These are phyloP conservation scores for bread wheat (Triticum aestivum) DNA, from an alignment of 176 grass and related monocot species.

Conservation along the genomic window DNA sequence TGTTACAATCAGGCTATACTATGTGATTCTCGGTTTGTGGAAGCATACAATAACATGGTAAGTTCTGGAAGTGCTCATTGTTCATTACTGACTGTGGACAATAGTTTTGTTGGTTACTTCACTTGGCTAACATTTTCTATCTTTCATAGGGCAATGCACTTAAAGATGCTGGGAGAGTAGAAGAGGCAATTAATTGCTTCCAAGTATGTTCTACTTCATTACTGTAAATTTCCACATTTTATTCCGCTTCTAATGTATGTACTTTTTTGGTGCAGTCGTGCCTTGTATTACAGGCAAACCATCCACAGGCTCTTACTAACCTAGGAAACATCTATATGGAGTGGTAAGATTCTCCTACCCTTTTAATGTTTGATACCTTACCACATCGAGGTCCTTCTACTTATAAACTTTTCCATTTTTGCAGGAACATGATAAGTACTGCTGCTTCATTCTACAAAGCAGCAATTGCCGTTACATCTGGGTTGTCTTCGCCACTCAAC, in stretches of 20 bases:
- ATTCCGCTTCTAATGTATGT: background rate
- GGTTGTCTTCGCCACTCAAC: slow-evolving; percentile 67
- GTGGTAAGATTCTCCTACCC: slow-evolving; percentile 38
- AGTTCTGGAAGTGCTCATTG: background rate
- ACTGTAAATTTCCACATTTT: background rate
- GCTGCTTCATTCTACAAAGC: slow-evolving; percentile 71
- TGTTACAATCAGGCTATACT: slow-evolving; percentile 61
- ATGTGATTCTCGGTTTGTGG: slow-evolving; percentile 52
- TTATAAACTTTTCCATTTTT: background rate
- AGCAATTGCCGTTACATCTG: slow-evolving; percentile 61
- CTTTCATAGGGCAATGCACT: slow-evolving; percentile 66
- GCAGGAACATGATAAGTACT: slow-evolving; percentile 57
- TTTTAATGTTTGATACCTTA: background rate
- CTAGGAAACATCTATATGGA: slow-evolving; percentile 82
- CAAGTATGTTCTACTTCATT: slow-evolving; percentile 34
- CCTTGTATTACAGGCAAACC: slow-evolving; percentile 64
- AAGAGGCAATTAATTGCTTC: slow-evolving; percentile 69
- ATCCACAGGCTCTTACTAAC: slow-evolving; percentile 73
- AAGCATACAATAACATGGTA: slow-evolving; percentile 78
- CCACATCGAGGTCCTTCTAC: background rate
- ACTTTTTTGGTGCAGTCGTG: slow-evolving; percentile 47
- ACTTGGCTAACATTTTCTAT: background rate
- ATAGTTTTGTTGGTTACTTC: slow-evolving; percentile 9
- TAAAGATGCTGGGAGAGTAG: slow-evolving; percentile 73
- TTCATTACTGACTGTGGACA: background rate